phyloP scores from a whole-genome alignment of 805 yeast genomes.

The Candida easanensis region DNA sequence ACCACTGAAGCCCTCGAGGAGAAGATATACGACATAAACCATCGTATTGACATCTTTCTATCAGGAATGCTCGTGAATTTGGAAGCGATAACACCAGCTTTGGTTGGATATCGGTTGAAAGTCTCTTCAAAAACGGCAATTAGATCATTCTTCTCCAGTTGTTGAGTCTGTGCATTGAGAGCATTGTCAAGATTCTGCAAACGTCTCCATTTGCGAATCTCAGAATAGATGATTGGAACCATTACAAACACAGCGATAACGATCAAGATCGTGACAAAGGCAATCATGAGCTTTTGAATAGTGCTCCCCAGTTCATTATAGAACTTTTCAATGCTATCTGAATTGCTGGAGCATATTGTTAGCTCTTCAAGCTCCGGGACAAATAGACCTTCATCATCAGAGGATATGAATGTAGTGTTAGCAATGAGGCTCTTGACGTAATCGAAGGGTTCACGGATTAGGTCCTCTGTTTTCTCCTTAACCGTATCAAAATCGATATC shows the following conservation, averaged over 20 bases:
- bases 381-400: slow-evolving; percentile 27
- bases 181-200: slow-evolving; percentile 33
- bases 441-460: slow-evolving; percentile 62
- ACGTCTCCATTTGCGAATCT: slow-evolving; percentile 47
- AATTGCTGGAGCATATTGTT: slow-evolving; percentile 39
- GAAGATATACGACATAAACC: slow-evolving; percentile 42
- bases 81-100: slow-evolving; percentile 19
- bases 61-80: slow-evolving; percentile 3
- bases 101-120: slow-evolving; percentile 23
- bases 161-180: background rate
- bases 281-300: slow-evolving; percentile 31
- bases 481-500: slow-evolving; percentile 68
- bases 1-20: slow-evolving; percentile 50
- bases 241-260: slow-evolving; percentile 41
- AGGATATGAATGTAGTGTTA: slow-evolving; percentile 25
- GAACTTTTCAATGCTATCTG: slow-evolving; percentile 37
- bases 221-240: slow-evolving; percentile 43
- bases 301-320: slow-evolving; percentile 31
- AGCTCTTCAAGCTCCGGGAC: slow-evolving; percentile 38
- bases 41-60: slow-evolving; percentile 28
- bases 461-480: slow-evolving; percentile 50
- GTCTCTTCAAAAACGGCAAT: slow-evolving; percentile 20
- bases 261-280: slow-evolving; percentile 37
- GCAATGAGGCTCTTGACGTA: slow-evolving; percentile 40
- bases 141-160: slow-evolving; percentile 16